Evolutionary conservation across 2,329 filamentous ascomycete genomes (phyloP), one percentile per base, ranked within the genome.

Genomic region (Verruconis gallopava): DNA sequence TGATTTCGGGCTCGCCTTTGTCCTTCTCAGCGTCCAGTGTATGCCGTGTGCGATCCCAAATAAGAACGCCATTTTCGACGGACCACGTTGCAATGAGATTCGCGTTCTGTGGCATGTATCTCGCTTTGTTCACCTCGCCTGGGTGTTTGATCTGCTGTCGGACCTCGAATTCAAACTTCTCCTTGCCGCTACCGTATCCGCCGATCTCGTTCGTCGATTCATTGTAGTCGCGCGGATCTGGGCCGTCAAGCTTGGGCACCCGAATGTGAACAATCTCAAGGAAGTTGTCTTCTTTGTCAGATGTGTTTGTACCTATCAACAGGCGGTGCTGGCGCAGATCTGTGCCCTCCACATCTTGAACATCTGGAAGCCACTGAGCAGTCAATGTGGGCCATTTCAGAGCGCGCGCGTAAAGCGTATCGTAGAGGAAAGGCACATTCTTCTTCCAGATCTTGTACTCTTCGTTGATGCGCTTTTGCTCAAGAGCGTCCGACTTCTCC

Each of bases 381-480:
- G 91, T 96, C 48, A 98, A 75, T 3, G 91, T 95, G 12, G 91
- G 91, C 91, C 91, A 98, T 57, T 94, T 88, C 44, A 98, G 70
- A 32, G 93, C 93, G 49, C 85, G 93, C 54, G 79, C 88, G 49
- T 96, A 72, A 50, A 98, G 91, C 77, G 95, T 85, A 61, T 98
- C 91, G 62, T 98, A 98, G 53, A 98, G 81, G 58, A 96, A 96
- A 3, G 91, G 88, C 50, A 84, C 85, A 65, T 98, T 98, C 71
- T 98, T 98, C 73, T 98, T 98, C 91, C 91, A 98, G 50, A 89
- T 95, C 63, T 98, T 98, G 75, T 98, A 98, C 62, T 98, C 91
- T 69, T 98, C 91, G 53, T 96, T 96, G 64, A 96, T 86, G 47
- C 93, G 71, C 64, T 93, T 86, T 63, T 93, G 81, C 56, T 84